Percentiles rank a stretch among this genome's conserved stretches.
Conservation (phyloP, 177 flowering plant species). For the Telopea speciosissima region DNA sequence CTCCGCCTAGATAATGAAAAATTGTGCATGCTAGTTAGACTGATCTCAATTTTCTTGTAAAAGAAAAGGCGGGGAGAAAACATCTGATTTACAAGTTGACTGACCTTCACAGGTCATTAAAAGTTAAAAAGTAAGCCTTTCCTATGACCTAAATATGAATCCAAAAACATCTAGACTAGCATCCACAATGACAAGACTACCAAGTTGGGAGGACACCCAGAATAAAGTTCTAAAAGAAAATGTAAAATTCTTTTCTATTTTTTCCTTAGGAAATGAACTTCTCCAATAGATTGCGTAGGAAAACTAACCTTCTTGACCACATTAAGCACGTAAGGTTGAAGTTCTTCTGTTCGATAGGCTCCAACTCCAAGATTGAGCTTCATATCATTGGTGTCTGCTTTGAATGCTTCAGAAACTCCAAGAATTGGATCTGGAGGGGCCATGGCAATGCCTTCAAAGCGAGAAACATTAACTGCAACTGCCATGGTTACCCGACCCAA, state of each 20-base stretch:
- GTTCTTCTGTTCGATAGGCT: conserved; percentile 94
- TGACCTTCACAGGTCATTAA: background rate
- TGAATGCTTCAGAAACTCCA: conserved; percentile 97
- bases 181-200: background rate
- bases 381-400: conserved; percentile 57
- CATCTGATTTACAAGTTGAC: background rate
- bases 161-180: background rate
- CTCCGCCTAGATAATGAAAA: conserved; percentile 58
- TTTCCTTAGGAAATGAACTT: background rate
- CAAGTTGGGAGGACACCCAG: background rate
- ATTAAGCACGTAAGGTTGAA: conserved; percentile 89
- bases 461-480: conserved; percentile 58
- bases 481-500: conserved; percentile 54
- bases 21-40: background rate
- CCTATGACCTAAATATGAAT: background rate
- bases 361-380: conserved; percentile 99
- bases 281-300: background rate
- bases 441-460: conserved; percentile 84
- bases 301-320: conserved; percentile 80
- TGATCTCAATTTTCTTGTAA: conserved; percentile 4
- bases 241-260: too few species aligned
- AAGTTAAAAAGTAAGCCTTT: background rate
- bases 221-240: background rate
- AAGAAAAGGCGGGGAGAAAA: background rate
- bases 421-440: conserved; percentile 99